These are phyloP conservation scores for Chernovozyma sophiae-reginae DNA, from an alignment of 1,139 yeast species.

Conservation along the genomic window DNA sequence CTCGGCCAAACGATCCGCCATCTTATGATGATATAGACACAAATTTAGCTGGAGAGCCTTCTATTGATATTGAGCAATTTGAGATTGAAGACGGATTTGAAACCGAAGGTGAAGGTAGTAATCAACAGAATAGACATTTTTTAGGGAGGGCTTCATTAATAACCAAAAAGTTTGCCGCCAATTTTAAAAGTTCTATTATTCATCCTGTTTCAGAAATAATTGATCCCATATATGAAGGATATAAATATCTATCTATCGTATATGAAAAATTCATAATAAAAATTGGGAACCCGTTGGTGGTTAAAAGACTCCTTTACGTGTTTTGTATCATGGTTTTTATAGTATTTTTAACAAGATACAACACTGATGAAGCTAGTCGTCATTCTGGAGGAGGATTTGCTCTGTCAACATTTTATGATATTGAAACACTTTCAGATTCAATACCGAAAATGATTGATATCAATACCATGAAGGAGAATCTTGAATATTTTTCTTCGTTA, in stretches of 20 bases:
- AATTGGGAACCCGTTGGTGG: conserved; percentile 81
- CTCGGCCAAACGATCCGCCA: conserved; percentile 4
- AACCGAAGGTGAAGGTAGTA: conserved; percentile 11
- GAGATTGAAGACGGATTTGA: conserved; percentile 35
- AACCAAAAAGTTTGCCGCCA: conserved; percentile 31
- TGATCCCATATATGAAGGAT: conserved; percentile 67
- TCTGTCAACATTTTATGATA: conserved; percentile 63
- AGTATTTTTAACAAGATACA: conserved; percentile 55
- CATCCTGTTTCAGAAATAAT: conserved; percentile 53
- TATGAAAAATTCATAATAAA: conserved; percentile 58
- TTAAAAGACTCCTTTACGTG: conserved; percentile 72
- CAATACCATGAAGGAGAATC: conserved; percentile 59
- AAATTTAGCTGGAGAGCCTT: conserved; percentile 5
- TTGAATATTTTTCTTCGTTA: conserved; percentile 76
- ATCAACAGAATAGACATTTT: conserved; percentile 14
- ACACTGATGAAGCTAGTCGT: conserved; percentile 43
- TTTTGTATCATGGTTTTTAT: conserved; percentile 55
- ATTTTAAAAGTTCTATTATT: conserved; percentile 43
- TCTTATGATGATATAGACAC: conserved; percentile 5
- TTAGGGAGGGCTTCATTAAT: conserved; percentile 26
- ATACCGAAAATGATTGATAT: conserved; percentile 50
- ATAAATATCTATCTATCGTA: conserved; percentile 37
- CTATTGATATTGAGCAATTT: conserved; percentile 30
- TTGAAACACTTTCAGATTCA: conserved; percentile 44
- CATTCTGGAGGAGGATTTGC: conserved; percentile 43